Evolutionary conservation across 2,329 filamentous ascomycete genomes (phyloP), one percentile per base, ranked within the genome.

Genomic region (Chaetomium olivaceum): DNA sequence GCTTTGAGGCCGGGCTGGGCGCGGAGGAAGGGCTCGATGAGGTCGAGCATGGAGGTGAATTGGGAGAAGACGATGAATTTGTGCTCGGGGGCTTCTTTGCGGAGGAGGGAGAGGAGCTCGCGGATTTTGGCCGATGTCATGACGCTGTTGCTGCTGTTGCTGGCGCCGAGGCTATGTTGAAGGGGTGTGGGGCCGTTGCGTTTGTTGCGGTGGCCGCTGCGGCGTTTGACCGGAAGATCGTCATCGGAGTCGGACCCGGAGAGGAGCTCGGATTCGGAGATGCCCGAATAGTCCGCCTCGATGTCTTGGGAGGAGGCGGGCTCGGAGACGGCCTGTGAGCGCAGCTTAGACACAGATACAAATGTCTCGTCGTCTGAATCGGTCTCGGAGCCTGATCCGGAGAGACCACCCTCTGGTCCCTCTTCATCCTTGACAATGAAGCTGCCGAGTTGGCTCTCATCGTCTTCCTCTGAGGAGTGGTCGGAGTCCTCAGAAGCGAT

Each of bases 41-140:
- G 88, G 79, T 98, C 91, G 55, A 99, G 87, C 95, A 99, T 99
- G 0, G 92, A 95, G 0, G 95, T 99, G 79, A 99, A 99, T 73
- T 98, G 92, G 1, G 93, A 97, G 79, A 99, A 99, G 69, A 99
- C 93, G 73, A 99, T 99, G 75, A 97, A 96, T 76, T 99, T 99
- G 83, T 97, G 92, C 66, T 92, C 83, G 1, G 84, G 81, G 0
- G 89, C 88, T 77, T 99, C 95, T 54, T 87, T 87, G 65, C 88
- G 85, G 9, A 99, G 85, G 60, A 99, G 91, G 67, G 87, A 83
- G 74, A 96, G 85, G 23, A 98, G 84, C 72, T 95, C 89, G 54
- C 90, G 89, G 73, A 99, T 96, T 80, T 99, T 99, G 72, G 95
- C 94, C 0, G 95, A 99, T 1, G 88, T 85, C 29, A 86, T 80